phyloP scores from a whole-genome alignment of 805 yeast species.

The Suhomyces sp. region DNA sequence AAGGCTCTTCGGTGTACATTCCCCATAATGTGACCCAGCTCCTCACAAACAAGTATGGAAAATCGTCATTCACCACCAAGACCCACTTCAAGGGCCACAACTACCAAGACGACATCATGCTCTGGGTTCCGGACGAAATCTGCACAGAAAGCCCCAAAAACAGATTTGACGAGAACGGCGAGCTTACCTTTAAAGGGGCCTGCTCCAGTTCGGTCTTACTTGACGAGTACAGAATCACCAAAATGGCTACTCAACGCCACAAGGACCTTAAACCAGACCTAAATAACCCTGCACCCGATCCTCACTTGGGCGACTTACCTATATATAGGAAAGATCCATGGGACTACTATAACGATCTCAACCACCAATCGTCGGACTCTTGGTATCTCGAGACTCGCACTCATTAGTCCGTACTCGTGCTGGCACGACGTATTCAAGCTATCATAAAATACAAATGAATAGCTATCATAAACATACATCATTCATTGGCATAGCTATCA shows the following conservation, averaged over 20 bases:
- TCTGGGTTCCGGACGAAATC: constrained; percentile 46
- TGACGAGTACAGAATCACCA: constrained; percentile 35
- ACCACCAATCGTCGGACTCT: background rate
- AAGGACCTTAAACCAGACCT: constrained; percentile 17
- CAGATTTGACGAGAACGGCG: constrained; percentile 16
- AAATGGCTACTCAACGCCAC: constrained; percentile 25
- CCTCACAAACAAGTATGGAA: constrained; percentile 32
- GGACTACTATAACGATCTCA: constrained; percentile 7
- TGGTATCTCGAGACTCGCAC: constrained; percentile 1
- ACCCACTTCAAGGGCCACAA: constrained; percentile 27
- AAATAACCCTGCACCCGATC: constrained; percentile 21
- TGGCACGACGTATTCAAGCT: background rate
- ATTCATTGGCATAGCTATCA: too few species aligned
- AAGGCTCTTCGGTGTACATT: constrained; percentile 34
- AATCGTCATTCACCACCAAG: constrained; percentile 26
- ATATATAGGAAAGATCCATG: constrained; percentile 34
- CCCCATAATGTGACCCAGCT: constrained; percentile 32
- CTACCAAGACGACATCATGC: constrained; percentile 39
- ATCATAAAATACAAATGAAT: too few species aligned
- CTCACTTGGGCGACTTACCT: constrained; percentile 33
- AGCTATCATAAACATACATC: too few species aligned
- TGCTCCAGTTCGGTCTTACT: constrained; percentile 32
- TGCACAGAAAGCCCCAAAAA: constrained; percentile 19
- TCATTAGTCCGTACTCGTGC: background rate
- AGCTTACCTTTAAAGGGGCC: constrained; percentile 37